These are phyloP conservation scores for Pseudevernia furfuracea DNA, from an alignment of 495 filamentous ascomycete genomes.

Conservation along the genomic window DNA sequence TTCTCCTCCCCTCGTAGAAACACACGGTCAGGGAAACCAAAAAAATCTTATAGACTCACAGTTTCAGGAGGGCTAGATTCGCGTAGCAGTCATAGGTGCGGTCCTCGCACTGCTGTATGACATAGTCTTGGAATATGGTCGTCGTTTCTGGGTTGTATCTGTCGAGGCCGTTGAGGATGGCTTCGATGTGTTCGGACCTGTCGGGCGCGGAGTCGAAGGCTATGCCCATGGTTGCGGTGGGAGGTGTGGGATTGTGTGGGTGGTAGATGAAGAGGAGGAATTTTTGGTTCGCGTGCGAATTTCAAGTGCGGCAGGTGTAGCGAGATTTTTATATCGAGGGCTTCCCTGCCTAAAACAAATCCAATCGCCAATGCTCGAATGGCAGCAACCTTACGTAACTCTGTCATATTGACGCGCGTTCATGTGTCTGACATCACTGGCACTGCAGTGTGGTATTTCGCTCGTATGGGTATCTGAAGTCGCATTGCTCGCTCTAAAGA, in stretches of 20 bases:
- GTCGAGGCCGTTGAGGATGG: slow-evolving; percentile 90
- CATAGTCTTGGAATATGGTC: slow-evolving; percentile 87
- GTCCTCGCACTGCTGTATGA: slow-evolving; percentile 89
- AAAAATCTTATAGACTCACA: slow-evolving; percentile 56
- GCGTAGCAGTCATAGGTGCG: slow-evolving; percentile 91
- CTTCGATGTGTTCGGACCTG: slow-evolving; percentile 81
- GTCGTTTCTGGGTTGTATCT: slow-evolving; percentile 98
- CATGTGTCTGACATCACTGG: not conserved
- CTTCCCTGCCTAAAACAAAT: not conserved
- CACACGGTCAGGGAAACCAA: no score
- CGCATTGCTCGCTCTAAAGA: slow-evolving; percentile 3
- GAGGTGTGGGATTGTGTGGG: not conserved
- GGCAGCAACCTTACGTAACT: not conserved
- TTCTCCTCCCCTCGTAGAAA: not conserved
- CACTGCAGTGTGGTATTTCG: not conserved
- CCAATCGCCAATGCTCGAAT: not conserved
- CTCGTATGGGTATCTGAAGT: not conserved
- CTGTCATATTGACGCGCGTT: not conserved
- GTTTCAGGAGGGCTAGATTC: slow-evolving; percentile 90
- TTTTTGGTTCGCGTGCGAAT: slow-evolving; percentile 1
- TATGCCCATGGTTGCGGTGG: slow-evolving; percentile 34
- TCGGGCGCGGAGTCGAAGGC: slow-evolving; percentile 51
- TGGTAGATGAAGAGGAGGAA: not conserved
- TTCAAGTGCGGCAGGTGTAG: not conserved
- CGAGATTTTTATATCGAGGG: slow-evolving; percentile 10